Conservation (phyloP, 2,329 filamentous ascomycete species). For the Curvularia spicifera region DNA sequence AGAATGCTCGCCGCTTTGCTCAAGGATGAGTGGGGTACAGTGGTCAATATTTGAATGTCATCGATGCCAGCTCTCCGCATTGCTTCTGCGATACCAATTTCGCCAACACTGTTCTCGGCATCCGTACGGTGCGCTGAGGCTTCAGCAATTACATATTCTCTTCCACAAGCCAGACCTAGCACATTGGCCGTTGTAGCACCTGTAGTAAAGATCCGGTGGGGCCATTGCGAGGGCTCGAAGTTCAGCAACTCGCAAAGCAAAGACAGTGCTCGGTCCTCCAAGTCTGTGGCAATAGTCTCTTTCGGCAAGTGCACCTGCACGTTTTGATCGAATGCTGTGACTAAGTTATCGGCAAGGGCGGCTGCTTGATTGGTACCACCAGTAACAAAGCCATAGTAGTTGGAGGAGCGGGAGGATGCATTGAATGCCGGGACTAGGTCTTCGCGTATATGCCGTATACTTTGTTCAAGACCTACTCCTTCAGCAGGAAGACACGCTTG, state of each 20-base stretch:
- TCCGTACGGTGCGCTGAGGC: slow-evolving; percentile 51
- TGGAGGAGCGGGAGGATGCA: slow-evolving; percentile 60
- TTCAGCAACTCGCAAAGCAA: slow-evolving; percentile 72
- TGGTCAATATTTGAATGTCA: slow-evolving; percentile 78
- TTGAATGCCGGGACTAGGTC: slow-evolving; percentile 67
- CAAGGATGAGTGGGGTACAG: slow-evolving; percentile 82
- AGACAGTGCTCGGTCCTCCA: slow-evolving; percentile 74
- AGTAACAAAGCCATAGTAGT: slow-evolving; percentile 85
- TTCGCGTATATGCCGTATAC: slow-evolving; percentile 53
- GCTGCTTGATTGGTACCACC: slow-evolving; percentile 82
- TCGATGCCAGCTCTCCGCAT: slow-evolving; percentile 68
- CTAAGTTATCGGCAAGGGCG: slow-evolving; percentile 82
- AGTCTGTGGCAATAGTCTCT: slow-evolving; percentile 75
- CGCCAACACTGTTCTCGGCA: slow-evolving; percentile 60
- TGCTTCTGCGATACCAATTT: slow-evolving; percentile 72
- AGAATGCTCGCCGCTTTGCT: slow-evolving; percentile 82
- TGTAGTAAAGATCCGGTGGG: slow-evolving; percentile 80
- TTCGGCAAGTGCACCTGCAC: slow-evolving; percentile 79
- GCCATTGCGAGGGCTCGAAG: slow-evolving; percentile 64
- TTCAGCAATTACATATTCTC: slow-evolving; percentile 68
- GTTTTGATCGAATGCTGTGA: slow-evolving; percentile 81
- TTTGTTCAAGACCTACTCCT: slow-evolving; percentile 54
- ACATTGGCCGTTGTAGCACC: slow-evolving; percentile 72
- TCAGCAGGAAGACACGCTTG: slow-evolving; percentile 43
- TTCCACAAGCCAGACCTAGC: slow-evolving; percentile 70